Evolutionary conservation across 345 rosid genomes (phyloP), one percentile per base, ranked within the genome.

Genomic region (Pistacia vera): DNA sequence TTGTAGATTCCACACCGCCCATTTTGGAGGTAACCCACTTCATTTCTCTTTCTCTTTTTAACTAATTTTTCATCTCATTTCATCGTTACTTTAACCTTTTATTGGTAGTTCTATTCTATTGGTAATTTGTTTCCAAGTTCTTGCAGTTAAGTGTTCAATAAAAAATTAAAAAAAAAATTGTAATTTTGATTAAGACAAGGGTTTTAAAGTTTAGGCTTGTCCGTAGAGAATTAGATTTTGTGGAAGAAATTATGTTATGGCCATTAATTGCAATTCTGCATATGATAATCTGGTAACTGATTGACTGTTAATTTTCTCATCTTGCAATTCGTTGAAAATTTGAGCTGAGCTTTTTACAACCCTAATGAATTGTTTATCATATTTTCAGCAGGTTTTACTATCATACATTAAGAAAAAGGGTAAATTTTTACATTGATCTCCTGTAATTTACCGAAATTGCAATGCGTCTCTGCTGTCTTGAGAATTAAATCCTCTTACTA

Each of bases 1-100:
- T 72, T 95, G 99, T 75, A 86, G 77, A 76, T 93, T 89, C 82
- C 99, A 95, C 90, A 86, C 96, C 46, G 93, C 97, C 66, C 99
- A 93, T 90, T 95, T 84, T 70, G 99, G 97, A 83, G 99, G 99
- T 93, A 82, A 75, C 46, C 36, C 52, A 74, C 2, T 41, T 74
- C 44, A 22, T 64, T 36, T 54, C 35, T 64, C 63, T 1, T n/a
- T 10, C 18, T 51, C 11, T 33, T 17, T 51, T 18, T 11, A 49
- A 25, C 48, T 6, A 20, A 8, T 70, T 69, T 5, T 18, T 41
- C 46, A 36, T 52, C 22, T 49, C 41, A 6, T 68, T 68, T 51
- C 57, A 22, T 48, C 36, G 28, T 11, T 14, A 4, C 0, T 22
- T 49, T 66, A 11, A 12, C 13, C 0, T 66, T 66, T 13, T 10